These are phyloP conservation scores for Beta vulgaris DNA, from an alignment of 148 eudicot genomes.

Conservation along the genomic window DNA sequence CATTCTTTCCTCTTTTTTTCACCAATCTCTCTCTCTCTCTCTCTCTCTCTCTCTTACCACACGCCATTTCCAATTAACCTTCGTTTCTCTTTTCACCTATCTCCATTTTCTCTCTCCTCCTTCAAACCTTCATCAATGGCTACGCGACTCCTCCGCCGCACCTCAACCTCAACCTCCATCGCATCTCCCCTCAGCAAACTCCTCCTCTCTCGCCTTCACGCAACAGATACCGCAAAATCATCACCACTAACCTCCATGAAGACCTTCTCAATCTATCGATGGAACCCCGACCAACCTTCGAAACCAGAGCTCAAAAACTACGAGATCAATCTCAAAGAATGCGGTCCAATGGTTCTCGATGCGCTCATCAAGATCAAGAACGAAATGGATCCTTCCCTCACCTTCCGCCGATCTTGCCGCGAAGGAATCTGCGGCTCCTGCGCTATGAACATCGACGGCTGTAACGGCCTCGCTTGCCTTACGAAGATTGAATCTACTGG, in stretches of 20 bases:
- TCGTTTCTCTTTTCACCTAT: neutral
- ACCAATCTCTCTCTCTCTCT: neutral
- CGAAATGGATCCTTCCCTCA: constrained; percentile 84
- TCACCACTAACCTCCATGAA: constrained; percentile 30
- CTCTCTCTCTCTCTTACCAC: neutral
- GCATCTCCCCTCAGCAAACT: constrained; percentile 25
- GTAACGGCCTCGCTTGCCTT: constrained; percentile 88
- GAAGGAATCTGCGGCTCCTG: constrained; percentile 97
- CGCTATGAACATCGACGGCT: constrained; percentile 96
- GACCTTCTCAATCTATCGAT: constrained; percentile 88
- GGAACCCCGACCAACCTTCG: constrained; percentile 71
- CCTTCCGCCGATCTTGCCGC: constrained; percentile 90
- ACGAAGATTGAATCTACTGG: constrained; percentile 47
- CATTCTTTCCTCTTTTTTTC: neutral
- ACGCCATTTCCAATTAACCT: neutral
- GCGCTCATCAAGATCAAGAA: constrained; percentile 94
- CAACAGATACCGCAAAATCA: constrained; percentile 34
- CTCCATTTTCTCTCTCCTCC: neutral
- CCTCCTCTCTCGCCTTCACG: constrained; percentile 41
- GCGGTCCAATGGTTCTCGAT: constrained; percentile 96
- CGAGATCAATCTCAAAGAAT: constrained; percentile 82
- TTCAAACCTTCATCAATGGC: constrained; percentile 38
- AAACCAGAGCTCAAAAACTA: constrained; percentile 62
- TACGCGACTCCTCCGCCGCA: constrained; percentile 48
- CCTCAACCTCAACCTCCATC: neutral